These are phyloP conservation scores for Irpex sp. DNA, from an alignment of 1,284 basidiomycete species.

Conservation along the genomic window DNA sequence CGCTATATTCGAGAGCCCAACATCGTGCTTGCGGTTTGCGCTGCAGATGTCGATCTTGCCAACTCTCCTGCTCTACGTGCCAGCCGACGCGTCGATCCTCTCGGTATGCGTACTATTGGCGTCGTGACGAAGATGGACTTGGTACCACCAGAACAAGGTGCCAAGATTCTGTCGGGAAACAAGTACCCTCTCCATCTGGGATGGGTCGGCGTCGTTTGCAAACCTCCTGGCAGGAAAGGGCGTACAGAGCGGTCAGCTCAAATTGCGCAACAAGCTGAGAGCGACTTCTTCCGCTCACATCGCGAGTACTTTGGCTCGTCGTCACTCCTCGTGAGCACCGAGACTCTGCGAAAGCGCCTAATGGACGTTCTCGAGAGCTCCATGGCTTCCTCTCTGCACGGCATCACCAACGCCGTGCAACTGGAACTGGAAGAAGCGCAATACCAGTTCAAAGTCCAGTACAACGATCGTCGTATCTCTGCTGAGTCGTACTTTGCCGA, in stretches of 20 bases:
- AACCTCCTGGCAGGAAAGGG: conserved; percentile 49
- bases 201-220: conserved; percentile 96
- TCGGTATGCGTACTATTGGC: conserved; percentile 93
- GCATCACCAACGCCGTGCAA: conserved; percentile 95
- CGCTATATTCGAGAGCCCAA: conserved; percentile 98
- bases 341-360: conserved; percentile 80
- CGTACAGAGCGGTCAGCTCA: conserved; percentile 39
- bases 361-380: conserved; percentile 98
- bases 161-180: conserved; percentile 80
- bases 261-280: conserved; percentile 67
- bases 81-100: conserved; percentile 89
- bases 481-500: conserved; percentile 98
- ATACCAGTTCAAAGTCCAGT: conserved; percentile 99
- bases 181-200: conserved; percentile 97
- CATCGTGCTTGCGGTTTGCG: conserved; percentile 95
- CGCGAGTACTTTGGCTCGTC: conserved; percentile 69
- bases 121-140: conserved; percentile 99
- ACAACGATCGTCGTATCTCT: conserved; percentile 93
- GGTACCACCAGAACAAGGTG: conserved; percentile 81
- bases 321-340: conserved; percentile 85
- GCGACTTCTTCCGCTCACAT: conserved; percentile 75
- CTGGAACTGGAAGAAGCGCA: conserved; percentile 94
- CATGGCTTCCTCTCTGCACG: conserved; percentile 93
- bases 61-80: conserved; percentile 96
- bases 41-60: conserved; percentile 96